A percentile compares a stretch with the other conserved stretches of the same genome.
These are phyloP conservation scores for Spiraea crenata DNA, from an alignment of 331 rosid genomes.

Conservation along the genomic window DNA sequence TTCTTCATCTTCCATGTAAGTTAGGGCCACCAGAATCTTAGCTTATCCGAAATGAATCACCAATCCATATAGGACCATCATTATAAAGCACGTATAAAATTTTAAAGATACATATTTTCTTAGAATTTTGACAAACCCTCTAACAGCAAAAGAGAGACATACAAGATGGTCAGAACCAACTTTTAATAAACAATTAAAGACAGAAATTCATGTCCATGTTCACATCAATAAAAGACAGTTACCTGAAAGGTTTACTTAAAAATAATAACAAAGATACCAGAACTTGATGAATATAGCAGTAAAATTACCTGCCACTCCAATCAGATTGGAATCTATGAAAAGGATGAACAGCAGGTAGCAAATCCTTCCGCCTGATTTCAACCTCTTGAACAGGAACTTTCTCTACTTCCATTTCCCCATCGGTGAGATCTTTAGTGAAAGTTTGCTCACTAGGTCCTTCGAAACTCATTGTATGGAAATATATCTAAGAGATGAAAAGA, in stretches of 20 bases:
- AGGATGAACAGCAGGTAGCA: constrained; percentile 70
- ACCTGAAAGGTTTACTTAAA: background rate
- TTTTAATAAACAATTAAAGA: background rate
- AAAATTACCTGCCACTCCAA: constrained; percentile 65
- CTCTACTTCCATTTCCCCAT: constrained; percentile 81
- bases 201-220: background rate
- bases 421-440: constrained; percentile 27
- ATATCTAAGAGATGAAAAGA: constrained; percentile 46
- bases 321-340: constrained; percentile 52
- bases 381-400: constrained; percentile 54
- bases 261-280: background rate
- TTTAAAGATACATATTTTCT: background rate
- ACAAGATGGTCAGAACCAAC: background rate
- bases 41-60: background rate
- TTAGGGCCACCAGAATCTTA: background rate
- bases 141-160: background rate
- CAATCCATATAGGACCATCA: background rate
- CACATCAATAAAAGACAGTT: background rate
- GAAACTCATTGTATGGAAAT: constrained; percentile 56
- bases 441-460: constrained; percentile 40
- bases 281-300: constrained; percentile 6
- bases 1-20: background rate
- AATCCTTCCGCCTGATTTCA: constrained; percentile 67
- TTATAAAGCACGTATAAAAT: background rate
- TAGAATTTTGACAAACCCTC: background rate